These are phyloP conservation scores for Chimonanthus praecox DNA, from an alignment of 164 flowering plant species.

Conservation along the genomic window DNA sequence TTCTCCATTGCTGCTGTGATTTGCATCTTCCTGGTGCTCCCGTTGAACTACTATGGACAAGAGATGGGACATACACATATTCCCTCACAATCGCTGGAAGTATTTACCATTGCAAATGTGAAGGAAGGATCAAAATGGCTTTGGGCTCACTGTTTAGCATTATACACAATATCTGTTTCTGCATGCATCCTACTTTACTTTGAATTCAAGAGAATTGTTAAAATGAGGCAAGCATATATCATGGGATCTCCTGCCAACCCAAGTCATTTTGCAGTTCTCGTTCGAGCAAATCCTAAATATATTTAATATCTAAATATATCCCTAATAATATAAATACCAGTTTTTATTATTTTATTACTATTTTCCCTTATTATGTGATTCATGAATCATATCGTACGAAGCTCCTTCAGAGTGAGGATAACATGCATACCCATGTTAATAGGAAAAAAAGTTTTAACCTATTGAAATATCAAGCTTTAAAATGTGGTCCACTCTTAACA, in stretches of 20 bases:
- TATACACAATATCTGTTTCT: conserved; percentile 63
- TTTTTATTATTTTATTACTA: no score
- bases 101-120: conserved; percentile 81
- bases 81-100: conserved; percentile 66
- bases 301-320: no score
- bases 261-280: conserved; percentile 87
- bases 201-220: conserved; percentile 67
- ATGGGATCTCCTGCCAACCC: conserved; percentile 45
- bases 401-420: no score
- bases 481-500: no score
- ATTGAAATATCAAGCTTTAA: no score
- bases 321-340: no score
- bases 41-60: conserved; percentile 83
- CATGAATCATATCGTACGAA: no score
- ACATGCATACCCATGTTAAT: no score
- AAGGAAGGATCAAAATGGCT: conserved; percentile 79
- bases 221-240: conserved; percentile 62
- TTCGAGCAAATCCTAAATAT: no score
- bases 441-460: no score
- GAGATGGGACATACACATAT: conserved; percentile 58
- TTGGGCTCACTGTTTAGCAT: conserved; percentile 82
- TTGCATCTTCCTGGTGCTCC: conserved; percentile 73
- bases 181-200: conserved; percentile 88
- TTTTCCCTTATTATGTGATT: no score
- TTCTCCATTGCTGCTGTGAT: conserved; percentile 73